A percentile compares a stretch with the other conserved stretches of the same genome.
These are phyloP conservation scores for Magnaporthiopsis rhizophila DNA, from an alignment of 2,329 filamentous ascomycete genomes.

Conservation along the genomic window DNA sequence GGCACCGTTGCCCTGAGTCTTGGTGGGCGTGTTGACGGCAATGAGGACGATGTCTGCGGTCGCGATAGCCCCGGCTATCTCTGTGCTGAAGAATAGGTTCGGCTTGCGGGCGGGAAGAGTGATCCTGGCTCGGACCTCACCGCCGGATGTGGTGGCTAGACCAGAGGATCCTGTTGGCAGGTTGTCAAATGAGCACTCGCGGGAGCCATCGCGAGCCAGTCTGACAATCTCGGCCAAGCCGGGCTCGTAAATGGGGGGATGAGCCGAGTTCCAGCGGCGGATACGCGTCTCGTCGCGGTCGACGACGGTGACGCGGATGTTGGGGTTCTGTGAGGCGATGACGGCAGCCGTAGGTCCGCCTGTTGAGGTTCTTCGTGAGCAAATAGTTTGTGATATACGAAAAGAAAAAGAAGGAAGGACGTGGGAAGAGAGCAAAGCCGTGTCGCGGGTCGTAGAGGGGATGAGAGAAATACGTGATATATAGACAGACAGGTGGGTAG, in stretches of 20 bases:
- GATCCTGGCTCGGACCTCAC: neutral
- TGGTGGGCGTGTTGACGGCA: constrained; percentile 74
- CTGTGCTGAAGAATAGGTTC: constrained; percentile 68
- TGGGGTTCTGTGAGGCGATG: constrained; percentile 64
- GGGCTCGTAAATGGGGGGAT: constrained; percentile 70
- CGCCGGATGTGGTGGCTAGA: too few species aligned
- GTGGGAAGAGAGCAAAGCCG: too few species aligned
- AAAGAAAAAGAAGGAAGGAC: neutral
- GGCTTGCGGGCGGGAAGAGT: constrained; percentile 38
- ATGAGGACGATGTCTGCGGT: constrained; percentile 69
- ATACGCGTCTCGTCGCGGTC: constrained; percentile 61
- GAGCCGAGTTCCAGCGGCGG: constrained; percentile 62
- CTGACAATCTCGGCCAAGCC: constrained; percentile 61
- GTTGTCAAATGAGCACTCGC: constrained; percentile 32
- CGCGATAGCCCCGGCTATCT: constrained; percentile 52
- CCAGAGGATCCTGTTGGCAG: constrained; percentile 16
- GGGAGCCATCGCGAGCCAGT: constrained; percentile 51
- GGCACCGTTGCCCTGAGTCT: constrained; percentile 59
- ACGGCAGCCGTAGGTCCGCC: constrained; percentile 70
- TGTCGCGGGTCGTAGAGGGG: too few species aligned
- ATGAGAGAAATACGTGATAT: neutral
- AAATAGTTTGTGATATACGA: neutral
- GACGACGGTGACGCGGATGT: constrained; percentile 65
- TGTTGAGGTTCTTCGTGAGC: constrained; percentile 19
- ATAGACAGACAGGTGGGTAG: neutral